Percentiles rank a stretch among this genome's conserved stretches.
These are phyloP conservation scores for Boletus coccyginus DNA, from an alignment of 768 basidiomycete species.

Conservation along the genomic window DNA sequence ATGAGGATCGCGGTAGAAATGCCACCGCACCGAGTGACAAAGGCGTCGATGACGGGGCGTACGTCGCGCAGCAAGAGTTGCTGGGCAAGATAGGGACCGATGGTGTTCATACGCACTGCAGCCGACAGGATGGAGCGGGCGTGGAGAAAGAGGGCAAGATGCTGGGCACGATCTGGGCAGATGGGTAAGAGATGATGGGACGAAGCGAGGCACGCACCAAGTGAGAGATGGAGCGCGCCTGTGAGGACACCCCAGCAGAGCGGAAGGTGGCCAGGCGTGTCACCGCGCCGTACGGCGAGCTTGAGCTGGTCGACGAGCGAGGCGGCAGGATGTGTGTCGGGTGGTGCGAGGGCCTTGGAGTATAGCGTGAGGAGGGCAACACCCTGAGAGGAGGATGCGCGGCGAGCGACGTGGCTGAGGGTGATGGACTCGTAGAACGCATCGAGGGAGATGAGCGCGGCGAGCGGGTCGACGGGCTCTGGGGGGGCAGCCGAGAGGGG, in stretches of 20 bases:
- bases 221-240: conserved; percentile 66
- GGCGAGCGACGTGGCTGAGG: conserved; percentile 82
- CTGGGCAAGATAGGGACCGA: conserved; percentile 93
- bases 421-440: conserved; percentile 80
- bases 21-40: conserved; percentile 43
- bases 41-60: conserved; percentile 59
- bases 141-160: conserved; percentile 91
- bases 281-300: conserved; percentile 58
- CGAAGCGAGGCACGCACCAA: conserved; percentile 48
- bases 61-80: conserved; percentile 77
- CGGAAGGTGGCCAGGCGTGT: conserved; percentile 78
- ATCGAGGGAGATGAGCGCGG: conserved; percentile 57
- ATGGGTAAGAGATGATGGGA: conserved; percentile 1
- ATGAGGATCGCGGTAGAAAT: conserved; percentile 48
- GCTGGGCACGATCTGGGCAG: conserved; percentile 69
- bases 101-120: conserved; percentile 84
- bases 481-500: conserved; percentile 9
- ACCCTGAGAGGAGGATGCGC: conserved; percentile 90
- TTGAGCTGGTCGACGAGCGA: conserved; percentile 68
- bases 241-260: conserved; percentile 89
- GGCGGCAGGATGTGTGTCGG: conserved; percentile 9
- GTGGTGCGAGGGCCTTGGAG: conserved; percentile 74
- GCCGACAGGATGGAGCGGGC: conserved; percentile 88
- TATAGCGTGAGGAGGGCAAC: conserved; percentile 89
- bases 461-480: conserved; percentile 29